phyloP scores from a whole-genome alignment of 2,329 filamentous ascomycete genomes.

The Cytospora schulzeri region DNA sequence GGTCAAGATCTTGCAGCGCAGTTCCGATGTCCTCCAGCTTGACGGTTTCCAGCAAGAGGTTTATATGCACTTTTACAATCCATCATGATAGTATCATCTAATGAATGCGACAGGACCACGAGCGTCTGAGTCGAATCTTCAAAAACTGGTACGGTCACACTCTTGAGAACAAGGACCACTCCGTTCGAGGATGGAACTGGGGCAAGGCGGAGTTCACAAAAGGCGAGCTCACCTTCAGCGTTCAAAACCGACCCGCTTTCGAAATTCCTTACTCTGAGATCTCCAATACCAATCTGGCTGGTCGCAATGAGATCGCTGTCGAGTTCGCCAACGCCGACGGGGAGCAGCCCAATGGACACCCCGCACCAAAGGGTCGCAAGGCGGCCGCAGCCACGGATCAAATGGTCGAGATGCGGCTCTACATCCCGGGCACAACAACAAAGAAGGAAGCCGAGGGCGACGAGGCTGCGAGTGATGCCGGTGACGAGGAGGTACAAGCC shows the following conservation, averaged over 20 bases:
- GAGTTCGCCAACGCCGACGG: conserved; percentile 82
- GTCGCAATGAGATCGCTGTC: conserved; percentile 95
- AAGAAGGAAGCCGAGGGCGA: conserved; percentile 75
- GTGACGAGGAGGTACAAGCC: conserved; percentile 87
- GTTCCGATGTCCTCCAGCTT: conserved; percentile 84
- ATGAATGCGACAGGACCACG: conserved; percentile 68
- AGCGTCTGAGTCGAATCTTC: conserved; percentile 88
- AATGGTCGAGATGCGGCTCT: conserved; percentile 97
- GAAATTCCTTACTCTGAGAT: conserved; percentile 97
- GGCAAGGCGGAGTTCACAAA: conserved; percentile 97
- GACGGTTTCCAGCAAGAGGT: conserved; percentile 91
- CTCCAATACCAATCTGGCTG: conserved; percentile 94
- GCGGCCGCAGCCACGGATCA: conserved; percentile 87
- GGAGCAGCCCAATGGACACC: conserved; percentile 74
- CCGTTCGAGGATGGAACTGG: conserved; percentile 98
- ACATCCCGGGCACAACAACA: conserved; percentile 88
- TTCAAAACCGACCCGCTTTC: conserved; percentile 94
- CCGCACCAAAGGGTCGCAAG: conserved; percentile 79
- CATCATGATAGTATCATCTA: conserved; percentile 18
- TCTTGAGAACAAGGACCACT: conserved; percentile 90
- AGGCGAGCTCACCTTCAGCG: conserved; percentile 92
- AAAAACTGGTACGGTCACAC: conserved; percentile 98
- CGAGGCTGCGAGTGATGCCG: conserved; percentile 67
- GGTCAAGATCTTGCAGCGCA: conserved; percentile 85
- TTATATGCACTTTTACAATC: conserved; percentile 35